Evolutionary conservation across 2,329 filamentous ascomycete genomes (phyloP), one percentile per base, ranked within the genome.

Genomic region (Didymella glomerata): DNA sequence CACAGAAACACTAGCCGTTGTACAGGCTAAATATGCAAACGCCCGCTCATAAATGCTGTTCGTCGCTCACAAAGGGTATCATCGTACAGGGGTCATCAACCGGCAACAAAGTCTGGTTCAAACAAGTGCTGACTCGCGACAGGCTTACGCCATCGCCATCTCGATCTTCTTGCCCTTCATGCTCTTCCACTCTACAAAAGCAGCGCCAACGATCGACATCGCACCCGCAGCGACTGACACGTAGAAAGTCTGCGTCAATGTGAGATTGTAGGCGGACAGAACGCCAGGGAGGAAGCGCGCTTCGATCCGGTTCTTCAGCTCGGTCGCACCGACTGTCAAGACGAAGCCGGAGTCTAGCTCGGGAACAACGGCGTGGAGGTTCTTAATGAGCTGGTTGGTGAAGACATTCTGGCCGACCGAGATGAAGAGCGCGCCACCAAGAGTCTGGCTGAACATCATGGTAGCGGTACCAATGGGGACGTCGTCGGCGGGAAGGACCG

Each of bases 181-280:
- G 63, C 80, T 87, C 72, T 81, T 84, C 87, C 87, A 91, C 77
- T 90, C 84, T 65, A 90, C 83, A 7, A 79, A 76, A 0, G 81
- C 66, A 0, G 83, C 80, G 0, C 85, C 88, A 8, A 88, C 36
- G 14, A 89, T 79, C 4, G 81, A 83, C 9, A 88, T 55, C 8
- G 79, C 79, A 0, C 82, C 80, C 68, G 88, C 77, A 2, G 84
- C 82, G 8, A 88, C 77, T 1, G 81, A 83, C 9, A 90, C 84
- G 61, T 85, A 84, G 69, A 89, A 91, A 0, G 83, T 83, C 57
- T 82, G 76, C 2, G 82, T 81, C 36, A 92, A 74, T 0, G 87
- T 81, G 24, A 79, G 72, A 69, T 90, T 91, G 77, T 92, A 92
- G 0, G 87, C 88, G 0, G 78, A 63, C 1, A 88, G 78, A 9